Base-by-base conservation (phyloP, 2,329 filamentous ascomycete genomes). In the Cercospora brassicicola region DNA sequence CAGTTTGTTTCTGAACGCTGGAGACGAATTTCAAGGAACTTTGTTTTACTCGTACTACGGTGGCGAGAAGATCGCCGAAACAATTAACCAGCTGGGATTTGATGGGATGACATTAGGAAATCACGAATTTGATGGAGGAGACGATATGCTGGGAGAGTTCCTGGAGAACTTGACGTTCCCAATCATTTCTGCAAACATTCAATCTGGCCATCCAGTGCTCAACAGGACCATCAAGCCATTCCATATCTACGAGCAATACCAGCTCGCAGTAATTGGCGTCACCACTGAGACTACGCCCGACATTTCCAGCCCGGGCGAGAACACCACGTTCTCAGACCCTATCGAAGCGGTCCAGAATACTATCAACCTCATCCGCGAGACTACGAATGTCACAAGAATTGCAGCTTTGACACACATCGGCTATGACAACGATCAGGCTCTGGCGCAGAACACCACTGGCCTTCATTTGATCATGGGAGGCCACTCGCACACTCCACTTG, bases 21-120 rank as follows among this genome's bases (percentile, higher is more conserved):
- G 89, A n/a, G 89, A 90, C 72, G 89, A 90, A 75, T 90, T 90
- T 75, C 87, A 90, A 73, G 88, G 89, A 64, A 90, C 89, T 0
- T 81, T 90, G 7, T 90, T 89, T 81, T 90, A 89, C 79, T 84
- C 84, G 3, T 90, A 85, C 77, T 90, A 90, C 73, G 85, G 85
- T 15, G 62, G 87, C 26, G 87, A 89, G 80, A 90, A 90, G 82
- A 90, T 90, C 70, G 87, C 88, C 59, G 85, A 89, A 73, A 88
- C 86, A 0, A 79, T 90, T 68, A 91, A 91, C 70, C 83, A 88
- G 75, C 80, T 90, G 60, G 84, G 84, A n/a, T 89, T 90, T 71
- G 86, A 89, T 69, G 87, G 85, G 72, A 90, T 90, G 88, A 90
- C 88, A 0, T 79, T 90, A 1, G 88, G 88, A 15, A 90, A 90